A percentile compares a stretch with the other conserved stretches of the same genome.
phyloP scores from a whole-genome alignment of 1,139 yeast genomes.

The Suhomyces bribrorum region DNA sequence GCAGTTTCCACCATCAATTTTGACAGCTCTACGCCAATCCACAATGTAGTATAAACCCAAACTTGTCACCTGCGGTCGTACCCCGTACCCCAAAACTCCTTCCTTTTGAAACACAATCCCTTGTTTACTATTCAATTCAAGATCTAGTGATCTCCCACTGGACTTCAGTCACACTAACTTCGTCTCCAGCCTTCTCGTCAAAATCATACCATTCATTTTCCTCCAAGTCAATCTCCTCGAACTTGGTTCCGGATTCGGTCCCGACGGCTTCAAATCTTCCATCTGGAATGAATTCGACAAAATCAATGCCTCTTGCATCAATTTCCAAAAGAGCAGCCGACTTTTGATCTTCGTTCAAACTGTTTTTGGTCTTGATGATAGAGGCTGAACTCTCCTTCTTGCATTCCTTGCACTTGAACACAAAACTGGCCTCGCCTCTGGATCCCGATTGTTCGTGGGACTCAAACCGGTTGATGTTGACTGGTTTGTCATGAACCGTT shows the following conservation, averaged over 20 bases:
- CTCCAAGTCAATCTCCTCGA: constrained; percentile 65
- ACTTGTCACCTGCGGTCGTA: too few species aligned
- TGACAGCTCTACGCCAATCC: too few species aligned
- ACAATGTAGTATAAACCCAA: too few species aligned
- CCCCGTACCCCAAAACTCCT: too few species aligned
- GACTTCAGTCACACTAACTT: constrained; percentile 78
- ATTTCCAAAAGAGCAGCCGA: constrained; percentile 58
- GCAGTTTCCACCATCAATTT: too few species aligned
- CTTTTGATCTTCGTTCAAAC: constrained; percentile 29
- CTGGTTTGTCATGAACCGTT: constrained; percentile 73
- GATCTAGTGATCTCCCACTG: constrained; percentile 48
- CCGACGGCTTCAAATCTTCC: constrained; percentile 69
- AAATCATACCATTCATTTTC: constrained; percentile 96
- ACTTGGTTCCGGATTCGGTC: constrained; percentile 50
- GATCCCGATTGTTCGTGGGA: constrained; percentile 66
- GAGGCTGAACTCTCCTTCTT: constrained; percentile 44
- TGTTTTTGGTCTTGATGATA: constrained; percentile 36
- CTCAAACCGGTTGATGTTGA: constrained; percentile 67
- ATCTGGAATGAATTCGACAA: constrained; percentile 65
- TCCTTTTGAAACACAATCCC: too few species aligned
- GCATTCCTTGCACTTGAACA: constrained; percentile 74
- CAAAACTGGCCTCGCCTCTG: constrained; percentile 82
- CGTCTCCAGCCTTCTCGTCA: constrained; percentile 79
- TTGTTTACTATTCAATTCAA: background rate
- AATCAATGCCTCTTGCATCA: constrained; percentile 84